Evolutionary conservation across 495 filamentous ascomycete species (phyloP).

Genomic region (Pseudoneurospora amorphoporcata): DNA sequence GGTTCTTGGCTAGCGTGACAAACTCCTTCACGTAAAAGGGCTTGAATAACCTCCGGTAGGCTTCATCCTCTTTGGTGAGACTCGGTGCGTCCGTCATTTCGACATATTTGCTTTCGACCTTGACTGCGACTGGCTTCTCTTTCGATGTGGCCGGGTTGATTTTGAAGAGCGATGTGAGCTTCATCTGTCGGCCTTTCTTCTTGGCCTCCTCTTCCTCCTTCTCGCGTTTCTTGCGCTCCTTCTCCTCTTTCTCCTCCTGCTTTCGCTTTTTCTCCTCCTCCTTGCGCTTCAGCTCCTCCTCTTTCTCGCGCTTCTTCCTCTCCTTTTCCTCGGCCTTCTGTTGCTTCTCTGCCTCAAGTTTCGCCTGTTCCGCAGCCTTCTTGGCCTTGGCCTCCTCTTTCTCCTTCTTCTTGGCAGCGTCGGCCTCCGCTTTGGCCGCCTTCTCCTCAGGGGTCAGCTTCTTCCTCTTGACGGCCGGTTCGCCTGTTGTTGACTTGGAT

Average conservation of each 20-base stretch:
- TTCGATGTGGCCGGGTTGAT: conserved; percentile 42
- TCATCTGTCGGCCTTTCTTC: conserved; percentile 45
- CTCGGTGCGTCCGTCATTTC: conserved; percentile 10
- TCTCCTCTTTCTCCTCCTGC: conserved; percentile 47
- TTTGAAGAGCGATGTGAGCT: conserved; percentile 38
- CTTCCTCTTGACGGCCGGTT: conserved; percentile 34
- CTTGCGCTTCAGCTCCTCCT: conserved; percentile 29
- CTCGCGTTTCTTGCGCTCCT: conserved; percentile 52
- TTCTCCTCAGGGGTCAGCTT: conserved; percentile 46
- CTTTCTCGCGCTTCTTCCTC: conserved; percentile 34
- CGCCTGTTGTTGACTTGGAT: conserved; percentile 5
- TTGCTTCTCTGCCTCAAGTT: conserved; percentile 27
- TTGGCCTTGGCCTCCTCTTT: conserved; percentile 27
- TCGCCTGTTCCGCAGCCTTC: conserved; percentile 16
- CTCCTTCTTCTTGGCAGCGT: conserved; percentile 35
- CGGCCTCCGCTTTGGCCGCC: conserved; percentile 30
- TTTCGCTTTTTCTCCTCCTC: conserved; percentile 38
- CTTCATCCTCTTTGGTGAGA: conserved; percentile 30
- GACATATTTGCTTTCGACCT: conserved; percentile 8
- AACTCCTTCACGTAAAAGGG: conserved; percentile 65
- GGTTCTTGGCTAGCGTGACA: conserved; percentile 47
- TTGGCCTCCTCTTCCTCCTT: conserved; percentile 54
- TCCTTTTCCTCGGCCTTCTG: conserved; percentile 32
- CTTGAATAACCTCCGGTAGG: conserved; percentile 65
- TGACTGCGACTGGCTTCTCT: conserved; percentile 14